Conservation (phyloP, 352 stramenopile genomes). For the Pythium myriotylum region DNA sequence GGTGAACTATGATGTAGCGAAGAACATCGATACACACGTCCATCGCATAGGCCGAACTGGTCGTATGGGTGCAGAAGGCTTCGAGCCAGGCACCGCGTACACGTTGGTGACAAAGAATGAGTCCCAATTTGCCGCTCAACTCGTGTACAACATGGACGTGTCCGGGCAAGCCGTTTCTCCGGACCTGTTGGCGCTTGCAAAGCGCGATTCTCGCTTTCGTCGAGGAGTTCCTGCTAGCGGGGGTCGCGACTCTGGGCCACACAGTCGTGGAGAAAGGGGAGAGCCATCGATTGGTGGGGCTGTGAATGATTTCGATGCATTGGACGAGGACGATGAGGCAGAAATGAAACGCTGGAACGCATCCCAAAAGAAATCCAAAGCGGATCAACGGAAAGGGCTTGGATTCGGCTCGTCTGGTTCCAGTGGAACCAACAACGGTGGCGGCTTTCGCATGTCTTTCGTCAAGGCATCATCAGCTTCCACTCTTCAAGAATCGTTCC, state of each 20-base stretch:
- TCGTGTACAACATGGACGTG: constrained; percentile 87
- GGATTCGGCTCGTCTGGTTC: constrained; percentile 41
- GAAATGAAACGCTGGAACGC: constrained; percentile 67
- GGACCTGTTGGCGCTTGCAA: constrained; percentile 65
- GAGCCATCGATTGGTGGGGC: neutral
- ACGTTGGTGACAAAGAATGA: constrained; percentile 80
- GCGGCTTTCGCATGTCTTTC: constrained; percentile 13
- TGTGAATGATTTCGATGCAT: neutral
- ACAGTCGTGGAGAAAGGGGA: neutral
- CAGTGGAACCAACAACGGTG: neutral
- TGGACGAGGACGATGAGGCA: constrained; percentile 48
- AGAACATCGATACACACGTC: constrained; percentile 91
- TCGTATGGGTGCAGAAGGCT: constrained; percentile 80
- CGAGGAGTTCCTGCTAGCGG: constrained; percentile 33
- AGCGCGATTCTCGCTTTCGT: constrained; percentile 51
- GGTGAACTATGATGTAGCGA: constrained; percentile 91
- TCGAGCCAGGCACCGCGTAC: constrained; percentile 81
- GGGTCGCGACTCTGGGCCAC: neutral
- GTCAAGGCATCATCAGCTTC: constrained; percentile 10
- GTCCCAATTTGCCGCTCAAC: constrained; percentile 67
- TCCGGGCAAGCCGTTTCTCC: constrained; percentile 56
- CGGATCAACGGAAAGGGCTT: constrained; percentile 70
- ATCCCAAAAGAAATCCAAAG: constrained; percentile 57
- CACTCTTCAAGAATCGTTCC: constrained; percentile 13
- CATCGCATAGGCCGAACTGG: constrained; percentile 90